These are phyloP conservation scores for Tetrahymena borealis DNA, from an alignment of 73 alveolate genomes.

Conservation along the genomic window DNA sequence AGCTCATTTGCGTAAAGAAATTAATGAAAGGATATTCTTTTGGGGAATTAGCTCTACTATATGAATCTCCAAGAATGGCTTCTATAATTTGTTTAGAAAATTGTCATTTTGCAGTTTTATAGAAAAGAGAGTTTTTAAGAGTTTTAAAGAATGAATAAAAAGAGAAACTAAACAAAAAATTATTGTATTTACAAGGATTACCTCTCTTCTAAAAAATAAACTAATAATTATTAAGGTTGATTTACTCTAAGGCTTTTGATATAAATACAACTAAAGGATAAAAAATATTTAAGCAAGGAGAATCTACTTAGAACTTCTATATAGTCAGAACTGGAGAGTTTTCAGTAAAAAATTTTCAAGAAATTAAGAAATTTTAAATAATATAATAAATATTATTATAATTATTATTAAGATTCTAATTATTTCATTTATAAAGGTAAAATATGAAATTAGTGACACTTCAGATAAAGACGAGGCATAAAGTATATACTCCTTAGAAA, in stretches of 20 bases:
- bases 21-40: not conserved
- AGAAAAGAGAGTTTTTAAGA: not conserved
- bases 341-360: not conserved
- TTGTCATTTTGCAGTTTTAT: not conserved
- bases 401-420: too few relatives aligned
- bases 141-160: not conserved
- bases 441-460: too few relatives aligned
- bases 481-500: too few relatives aligned
- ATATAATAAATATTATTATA: too few relatives aligned
- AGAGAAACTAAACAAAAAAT: not conserved
- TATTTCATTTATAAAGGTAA: too few relatives aligned
- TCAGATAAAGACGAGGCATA: too few relatives aligned
- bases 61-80: slow-evolving; percentile 12
- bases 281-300: not conserved
- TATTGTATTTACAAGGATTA: not conserved
- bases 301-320: not conserved
- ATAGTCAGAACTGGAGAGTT: not conserved
- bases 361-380: too few relatives aligned
- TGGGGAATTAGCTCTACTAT: not conserved
- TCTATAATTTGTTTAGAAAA: not conserved
- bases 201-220: not conserved
- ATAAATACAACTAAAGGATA: not conserved
- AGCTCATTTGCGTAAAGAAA: not conserved
- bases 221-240: not conserved
- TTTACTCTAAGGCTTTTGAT: not conserved